Evolutionary conservation across 2,329 filamentous ascomycete genomes (phyloP).

Genomic region (Diaporthe nobilis): DNA sequence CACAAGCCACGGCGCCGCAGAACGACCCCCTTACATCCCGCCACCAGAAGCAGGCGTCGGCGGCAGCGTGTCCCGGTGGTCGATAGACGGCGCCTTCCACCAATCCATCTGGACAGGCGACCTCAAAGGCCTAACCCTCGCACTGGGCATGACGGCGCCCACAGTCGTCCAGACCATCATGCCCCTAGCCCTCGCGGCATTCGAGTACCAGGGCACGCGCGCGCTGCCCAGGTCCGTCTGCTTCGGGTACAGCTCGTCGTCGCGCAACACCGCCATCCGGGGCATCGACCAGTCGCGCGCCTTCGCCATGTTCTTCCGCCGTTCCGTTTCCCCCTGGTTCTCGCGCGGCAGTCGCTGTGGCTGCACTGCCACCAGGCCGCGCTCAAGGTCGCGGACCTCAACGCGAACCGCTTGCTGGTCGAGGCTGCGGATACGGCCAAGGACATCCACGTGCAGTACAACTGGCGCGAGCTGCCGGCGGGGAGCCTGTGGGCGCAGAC

Average conservation of each 20-base stretch:
- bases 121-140: conserved; percentile 17
- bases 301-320: conserved; percentile 4
- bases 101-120: conserved; percentile 24
- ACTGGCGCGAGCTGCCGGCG: conserved; percentile 21
- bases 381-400: conserved; percentile 17
- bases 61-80: conserved; percentile 13
- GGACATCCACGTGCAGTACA: conserved; percentile 1
- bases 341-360: conserved; percentile 27
- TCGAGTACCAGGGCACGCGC: conserved; percentile 23
- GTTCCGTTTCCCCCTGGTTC: neutral
- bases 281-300: conserved; percentile 17
- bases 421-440: neutral
- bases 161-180: neutral
- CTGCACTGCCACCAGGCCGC: conserved; percentile 24
- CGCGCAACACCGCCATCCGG: neutral
- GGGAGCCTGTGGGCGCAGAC: conserved; percentile 21
- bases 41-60: neutral
- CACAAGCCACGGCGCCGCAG: neutral
- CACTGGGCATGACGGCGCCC: conserved; percentile 7
- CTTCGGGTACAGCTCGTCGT: neutral
- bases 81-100: neutral
- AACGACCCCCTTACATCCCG: neutral
- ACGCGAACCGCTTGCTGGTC: neutral
- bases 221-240: conserved; percentile 2
- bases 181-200: conserved; percentile 2